phyloP scores from a whole-genome alignment of 257 asterid species.

The Ilex aquifolium region DNA sequence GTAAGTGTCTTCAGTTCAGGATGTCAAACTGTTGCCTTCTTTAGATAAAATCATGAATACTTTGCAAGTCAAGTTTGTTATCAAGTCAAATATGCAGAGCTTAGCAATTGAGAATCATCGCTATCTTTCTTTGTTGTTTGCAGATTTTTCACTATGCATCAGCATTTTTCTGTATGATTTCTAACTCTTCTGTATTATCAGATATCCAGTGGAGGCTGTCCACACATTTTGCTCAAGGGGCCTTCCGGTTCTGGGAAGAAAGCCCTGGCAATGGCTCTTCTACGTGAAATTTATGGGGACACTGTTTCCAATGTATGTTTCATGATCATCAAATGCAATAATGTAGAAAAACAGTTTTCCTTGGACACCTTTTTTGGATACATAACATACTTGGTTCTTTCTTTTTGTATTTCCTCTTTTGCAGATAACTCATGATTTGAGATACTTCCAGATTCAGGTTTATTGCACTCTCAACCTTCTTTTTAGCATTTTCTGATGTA shows the following conservation, averaged over 20 bases:
- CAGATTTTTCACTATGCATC: neutral
- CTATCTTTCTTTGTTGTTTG: neutral
- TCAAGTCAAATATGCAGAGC: neutral
- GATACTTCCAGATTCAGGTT: slow-evolving; percentile 66
- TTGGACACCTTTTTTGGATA: neutral
- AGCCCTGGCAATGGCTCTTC: slow-evolving; percentile 61
- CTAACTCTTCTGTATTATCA: slow-evolving; percentile 8
- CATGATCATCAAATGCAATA: neutral
- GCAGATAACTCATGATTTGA: slow-evolving; percentile 74
- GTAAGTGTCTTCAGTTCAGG: slow-evolving; percentile 36
- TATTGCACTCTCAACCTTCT: slow-evolving; percentile 4
- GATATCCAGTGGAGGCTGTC: slow-evolving; percentile 47
- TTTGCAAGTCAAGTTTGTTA: neutral
- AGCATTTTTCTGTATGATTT: neutral
- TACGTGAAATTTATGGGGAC: slow-evolving; percentile 65
- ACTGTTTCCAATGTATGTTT: slow-evolving; percentile 55
- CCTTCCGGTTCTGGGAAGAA: slow-evolving; percentile 80
- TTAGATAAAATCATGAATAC: neutral
- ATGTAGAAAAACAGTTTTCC: neutral
- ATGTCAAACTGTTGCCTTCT: neutral
- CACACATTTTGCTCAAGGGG: slow-evolving; percentile 67
- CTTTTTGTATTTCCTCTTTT: slow-evolving; percentile 7
- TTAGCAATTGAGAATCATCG: neutral
- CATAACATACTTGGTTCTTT: neutral
- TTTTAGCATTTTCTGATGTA: neutral